Percentiles rank a stretch among this genome's conserved stretches.
Conservation (phyloP, 345 rosid genomes). For the Erucastrum elatum region DNA sequence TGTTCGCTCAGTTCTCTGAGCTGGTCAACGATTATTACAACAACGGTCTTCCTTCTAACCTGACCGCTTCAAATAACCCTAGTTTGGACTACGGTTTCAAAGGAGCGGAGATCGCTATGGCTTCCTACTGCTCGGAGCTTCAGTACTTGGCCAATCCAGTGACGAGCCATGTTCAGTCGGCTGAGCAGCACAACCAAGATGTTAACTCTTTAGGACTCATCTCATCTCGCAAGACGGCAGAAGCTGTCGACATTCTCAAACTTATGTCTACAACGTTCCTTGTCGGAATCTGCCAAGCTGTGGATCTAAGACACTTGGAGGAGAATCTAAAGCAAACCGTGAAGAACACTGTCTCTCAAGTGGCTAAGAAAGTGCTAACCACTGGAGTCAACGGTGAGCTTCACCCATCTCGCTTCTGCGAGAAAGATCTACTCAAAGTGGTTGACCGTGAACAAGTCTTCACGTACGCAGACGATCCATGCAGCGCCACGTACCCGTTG, state of each 20-base stretch:
- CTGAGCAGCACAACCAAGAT: constrained; percentile 81
- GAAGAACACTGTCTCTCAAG: constrained; percentile 56
- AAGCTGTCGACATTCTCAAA: constrained; percentile 62
- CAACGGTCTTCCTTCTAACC: constrained; percentile 74
- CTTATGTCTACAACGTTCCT: constrained; percentile 74
- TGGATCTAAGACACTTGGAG: constrained; percentile 73
- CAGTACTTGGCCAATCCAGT: constrained; percentile 75
- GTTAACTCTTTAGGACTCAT: constrained; percentile 73
- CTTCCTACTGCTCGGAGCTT: constrained; percentile 75
- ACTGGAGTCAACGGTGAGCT: constrained; percentile 60
- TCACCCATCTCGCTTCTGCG: constrained; percentile 66
- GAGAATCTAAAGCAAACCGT: constrained; percentile 61
- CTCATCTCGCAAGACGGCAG: constrained; percentile 64
- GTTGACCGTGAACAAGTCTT: constrained; percentile 56
- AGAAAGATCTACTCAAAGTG: constrained; percentile 58
- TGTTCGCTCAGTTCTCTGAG: constrained; percentile 83
- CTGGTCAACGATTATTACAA: constrained; percentile 79
- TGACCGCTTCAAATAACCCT: constrained; percentile 58
- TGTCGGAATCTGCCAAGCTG: constrained; percentile 68
- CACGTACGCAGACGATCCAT: constrained; percentile 67
- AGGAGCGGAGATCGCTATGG: constrained; percentile 87
- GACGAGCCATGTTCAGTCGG: constrained; percentile 74
- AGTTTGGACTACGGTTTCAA: constrained; percentile 81
- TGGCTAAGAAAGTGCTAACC: constrained; percentile 52
- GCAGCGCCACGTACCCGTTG: constrained; percentile 58